Conservation (phyloP, 768 basidiomycete genomes). For the Paxillus ammoniavirescens region DNA sequence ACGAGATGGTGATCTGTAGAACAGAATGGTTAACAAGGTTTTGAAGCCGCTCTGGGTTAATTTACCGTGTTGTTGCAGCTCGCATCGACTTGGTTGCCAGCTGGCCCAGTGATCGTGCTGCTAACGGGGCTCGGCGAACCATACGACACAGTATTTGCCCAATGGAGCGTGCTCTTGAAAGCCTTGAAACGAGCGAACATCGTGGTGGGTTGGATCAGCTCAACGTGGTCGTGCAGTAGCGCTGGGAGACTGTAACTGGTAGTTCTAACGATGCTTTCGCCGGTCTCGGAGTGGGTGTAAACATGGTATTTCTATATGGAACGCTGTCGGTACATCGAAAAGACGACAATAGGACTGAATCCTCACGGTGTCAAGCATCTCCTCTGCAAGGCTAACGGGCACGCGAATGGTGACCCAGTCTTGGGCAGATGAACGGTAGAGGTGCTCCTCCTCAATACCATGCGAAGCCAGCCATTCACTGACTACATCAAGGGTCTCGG, state of each 20-base stretch:
- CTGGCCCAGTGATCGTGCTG: constrained; percentile 24
- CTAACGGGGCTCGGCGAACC: not conserved
- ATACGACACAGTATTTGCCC: constrained; percentile 13
- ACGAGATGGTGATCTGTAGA: constrained; percentile 48
- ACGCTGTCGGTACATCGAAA: not conserved
- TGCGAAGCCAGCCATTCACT: constrained; percentile 60
- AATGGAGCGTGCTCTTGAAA: constrained; percentile 41
- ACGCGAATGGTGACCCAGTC: constrained; percentile 68
- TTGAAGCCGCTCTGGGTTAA: not conserved
- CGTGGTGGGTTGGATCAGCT: constrained; percentile 72
- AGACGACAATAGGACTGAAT: not conserved
- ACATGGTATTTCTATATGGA: constrained; percentile 54
- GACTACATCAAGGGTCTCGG: constrained; percentile 50
- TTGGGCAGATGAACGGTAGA: constrained; percentile 57
- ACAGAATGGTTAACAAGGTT: not conserved
- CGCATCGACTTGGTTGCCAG: constrained; percentile 42
- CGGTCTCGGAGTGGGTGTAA: constrained; percentile 54
- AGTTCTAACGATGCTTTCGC: constrained; percentile 61
- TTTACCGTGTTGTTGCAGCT: constrained; percentile 42
- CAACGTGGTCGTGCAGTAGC: constrained; percentile 56
- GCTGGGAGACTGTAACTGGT: constrained; percentile 66
- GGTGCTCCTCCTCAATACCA: constrained; percentile 47
- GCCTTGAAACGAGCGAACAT: constrained; percentile 53
- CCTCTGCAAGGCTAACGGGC: constrained; percentile 58
- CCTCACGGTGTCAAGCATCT: constrained; percentile 68